Evolutionary conservation across 208 protist species (phyloP).

Genomic region (Trypanosomatidae sp.): DNA sequence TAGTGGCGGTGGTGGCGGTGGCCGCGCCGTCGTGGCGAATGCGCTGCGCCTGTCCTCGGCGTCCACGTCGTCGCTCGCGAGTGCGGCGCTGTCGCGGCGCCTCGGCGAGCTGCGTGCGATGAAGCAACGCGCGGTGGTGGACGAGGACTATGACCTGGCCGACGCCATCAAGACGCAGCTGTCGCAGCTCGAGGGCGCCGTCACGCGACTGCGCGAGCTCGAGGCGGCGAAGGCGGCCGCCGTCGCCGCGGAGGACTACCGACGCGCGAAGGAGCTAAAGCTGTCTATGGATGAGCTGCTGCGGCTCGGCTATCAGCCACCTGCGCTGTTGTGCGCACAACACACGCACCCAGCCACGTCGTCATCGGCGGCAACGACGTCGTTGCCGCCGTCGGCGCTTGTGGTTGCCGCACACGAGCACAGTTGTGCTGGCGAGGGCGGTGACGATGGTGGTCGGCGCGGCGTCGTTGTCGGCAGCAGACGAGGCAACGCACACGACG

Average conservation of each 20-base stretch:
- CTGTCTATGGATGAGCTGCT: conserved; percentile 58
- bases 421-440: neutral
- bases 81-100: neutral
- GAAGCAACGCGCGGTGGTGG: conserved; percentile 60
- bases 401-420: neutral
- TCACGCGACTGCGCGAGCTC: conserved; percentile 31
- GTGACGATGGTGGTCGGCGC: neutral
- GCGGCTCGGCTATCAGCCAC: no score
- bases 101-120: conserved; percentile 15
- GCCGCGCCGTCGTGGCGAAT: no score
- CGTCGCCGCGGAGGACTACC: conserved; percentile 66
- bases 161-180: conserved; percentile 52
- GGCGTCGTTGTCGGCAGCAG: no score
- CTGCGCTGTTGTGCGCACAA: no score
- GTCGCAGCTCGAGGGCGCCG: conserved; percentile 15
- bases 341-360: neutral
- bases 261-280: conserved; percentile 67
- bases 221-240: conserved; percentile 58
- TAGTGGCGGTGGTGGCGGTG: conserved; percentile 1
- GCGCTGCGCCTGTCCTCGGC: no score
- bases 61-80: no score
- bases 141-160: conserved; percentile 85
- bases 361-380: neutral
- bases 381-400: no score
- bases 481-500: no score